phyloP scores from a whole-genome alignment of 2,329 filamentous ascomycete genomes.

The Rugonectria rugulosa region DNA sequence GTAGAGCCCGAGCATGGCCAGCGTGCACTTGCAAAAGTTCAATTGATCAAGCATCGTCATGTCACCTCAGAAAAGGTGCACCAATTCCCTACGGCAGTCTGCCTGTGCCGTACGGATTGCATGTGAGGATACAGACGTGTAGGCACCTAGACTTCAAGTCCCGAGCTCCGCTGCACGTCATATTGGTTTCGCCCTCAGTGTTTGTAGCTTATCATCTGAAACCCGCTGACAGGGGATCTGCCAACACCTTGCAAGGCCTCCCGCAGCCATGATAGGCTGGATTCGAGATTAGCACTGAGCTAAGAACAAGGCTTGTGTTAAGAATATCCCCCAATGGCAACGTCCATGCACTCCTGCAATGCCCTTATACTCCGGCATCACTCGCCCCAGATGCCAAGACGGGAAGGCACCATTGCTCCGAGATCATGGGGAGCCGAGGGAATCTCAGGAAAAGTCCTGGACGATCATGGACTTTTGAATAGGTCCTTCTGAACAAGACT shows the following conservation, averaged over 20 bases:
- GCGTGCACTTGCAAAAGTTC: background rate
- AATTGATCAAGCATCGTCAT: background rate
- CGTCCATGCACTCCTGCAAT: background rate
- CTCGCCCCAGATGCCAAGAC: background rate
- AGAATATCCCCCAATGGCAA: background rate
- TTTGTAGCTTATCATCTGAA: background rate
- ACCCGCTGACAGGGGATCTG: too few relatives aligned
- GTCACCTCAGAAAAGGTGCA: background rate
- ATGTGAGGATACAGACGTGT: too few relatives aligned
- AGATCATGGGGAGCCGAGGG: background rate
- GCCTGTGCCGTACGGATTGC: background rate
- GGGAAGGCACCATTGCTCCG: background rate
- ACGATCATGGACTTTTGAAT: background rate
- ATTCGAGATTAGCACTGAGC: background rate
- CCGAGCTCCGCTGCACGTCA: background rate
- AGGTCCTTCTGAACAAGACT: background rate
- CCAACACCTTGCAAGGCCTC: too few relatives aligned
- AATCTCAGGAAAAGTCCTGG: background rate
- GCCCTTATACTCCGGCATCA: background rate
- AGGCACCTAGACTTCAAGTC: too few relatives aligned
- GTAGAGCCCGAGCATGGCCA: background rate
- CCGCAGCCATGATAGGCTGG: background rate
- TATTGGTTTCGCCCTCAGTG: background rate
- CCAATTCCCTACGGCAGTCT: background rate
- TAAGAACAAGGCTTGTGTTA: background rate